These are phyloP conservation scores for Cenchrus americanus DNA, from an alignment of 176 grass and related monocot species.

Conservation along the genomic window DNA sequence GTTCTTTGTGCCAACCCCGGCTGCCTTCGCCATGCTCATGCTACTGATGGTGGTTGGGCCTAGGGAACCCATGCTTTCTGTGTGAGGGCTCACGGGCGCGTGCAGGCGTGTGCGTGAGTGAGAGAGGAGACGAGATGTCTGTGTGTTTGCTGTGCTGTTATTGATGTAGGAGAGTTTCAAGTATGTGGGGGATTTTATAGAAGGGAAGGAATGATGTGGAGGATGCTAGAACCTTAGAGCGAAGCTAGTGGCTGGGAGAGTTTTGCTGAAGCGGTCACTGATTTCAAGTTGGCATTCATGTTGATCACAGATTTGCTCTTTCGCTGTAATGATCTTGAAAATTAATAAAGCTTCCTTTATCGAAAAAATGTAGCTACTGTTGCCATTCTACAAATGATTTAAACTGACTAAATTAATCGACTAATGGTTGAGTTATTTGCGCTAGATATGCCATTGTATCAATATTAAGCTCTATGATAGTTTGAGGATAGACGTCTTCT, in stretches of 20 bases:
- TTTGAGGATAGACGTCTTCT: neutral
- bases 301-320: neutral
- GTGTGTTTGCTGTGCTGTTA: neutral
- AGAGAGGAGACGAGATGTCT: slow-evolving; percentile 2
- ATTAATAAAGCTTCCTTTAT: too few species aligned
- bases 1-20: neutral
- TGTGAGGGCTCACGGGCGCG: neutral
- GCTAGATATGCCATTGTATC: neutral
- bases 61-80: slow-evolving; percentile 26
- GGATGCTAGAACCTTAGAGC: slow-evolving; percentile 14
- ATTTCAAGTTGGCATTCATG: neutral
- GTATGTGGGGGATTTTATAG: slow-evolving; percentile 12
- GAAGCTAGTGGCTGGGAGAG: neutral
- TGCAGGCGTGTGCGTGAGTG: too few species aligned
- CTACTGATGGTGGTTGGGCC: slow-evolving; percentile 17
- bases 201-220: slow-evolving; percentile 13
- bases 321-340: too few species aligned
- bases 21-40: slow-evolving; percentile 34
- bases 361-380: neutral
- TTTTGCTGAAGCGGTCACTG: neutral
- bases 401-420: too few species aligned
- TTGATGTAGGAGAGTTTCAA: neutral
- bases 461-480: neutral
- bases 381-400: neutral
- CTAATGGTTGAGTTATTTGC: neutral